Conservation (phyloP, 1,139 yeast genomes). For the Candida tropicalis region DNA sequence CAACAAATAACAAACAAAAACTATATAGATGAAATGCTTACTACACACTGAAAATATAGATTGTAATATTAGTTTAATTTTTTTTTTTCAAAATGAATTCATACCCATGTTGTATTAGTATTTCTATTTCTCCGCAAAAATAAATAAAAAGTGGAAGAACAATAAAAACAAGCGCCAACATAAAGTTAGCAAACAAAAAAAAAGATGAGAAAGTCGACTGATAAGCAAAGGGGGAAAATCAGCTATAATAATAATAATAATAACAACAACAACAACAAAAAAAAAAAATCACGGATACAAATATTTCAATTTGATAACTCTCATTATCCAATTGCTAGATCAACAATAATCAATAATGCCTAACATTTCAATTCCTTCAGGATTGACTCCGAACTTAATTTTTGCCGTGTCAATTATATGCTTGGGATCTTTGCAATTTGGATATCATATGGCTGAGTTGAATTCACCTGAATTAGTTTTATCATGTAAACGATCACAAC, state of each 20-base stretch:
- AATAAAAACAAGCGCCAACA: too few species aligned
- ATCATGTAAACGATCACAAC: constrained; percentile 36
- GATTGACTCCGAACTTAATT: constrained; percentile 29
- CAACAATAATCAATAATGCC: background rate
- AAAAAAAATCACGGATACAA: background rate
- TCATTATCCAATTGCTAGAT: too few species aligned
- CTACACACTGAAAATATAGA: constrained; percentile 2
- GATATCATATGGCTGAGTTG: constrained; percentile 54
- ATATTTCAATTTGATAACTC: background rate
- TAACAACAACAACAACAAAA: background rate
- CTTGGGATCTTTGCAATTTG: constrained; percentile 50
- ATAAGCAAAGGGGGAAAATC: background rate
- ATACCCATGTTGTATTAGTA: too few species aligned
- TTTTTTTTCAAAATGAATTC: too few species aligned
- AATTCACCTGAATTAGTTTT: constrained; percentile 48
- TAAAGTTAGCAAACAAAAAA: background rate
- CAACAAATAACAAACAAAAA: background rate
- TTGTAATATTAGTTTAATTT: too few species aligned
- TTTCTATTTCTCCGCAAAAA: too few species aligned
- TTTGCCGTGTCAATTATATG: constrained; percentile 40
- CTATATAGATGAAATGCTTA: too few species aligned
- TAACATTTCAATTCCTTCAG: constrained; percentile 6
- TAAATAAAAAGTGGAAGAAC: too few species aligned
- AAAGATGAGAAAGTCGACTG: background rate
- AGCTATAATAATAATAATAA: background rate